Evolutionary conservation across 169 alveolate genomes (phyloP), one percentile per base, ranked within the genome.

Genomic region (Cryptosporidium bovis): DNA sequence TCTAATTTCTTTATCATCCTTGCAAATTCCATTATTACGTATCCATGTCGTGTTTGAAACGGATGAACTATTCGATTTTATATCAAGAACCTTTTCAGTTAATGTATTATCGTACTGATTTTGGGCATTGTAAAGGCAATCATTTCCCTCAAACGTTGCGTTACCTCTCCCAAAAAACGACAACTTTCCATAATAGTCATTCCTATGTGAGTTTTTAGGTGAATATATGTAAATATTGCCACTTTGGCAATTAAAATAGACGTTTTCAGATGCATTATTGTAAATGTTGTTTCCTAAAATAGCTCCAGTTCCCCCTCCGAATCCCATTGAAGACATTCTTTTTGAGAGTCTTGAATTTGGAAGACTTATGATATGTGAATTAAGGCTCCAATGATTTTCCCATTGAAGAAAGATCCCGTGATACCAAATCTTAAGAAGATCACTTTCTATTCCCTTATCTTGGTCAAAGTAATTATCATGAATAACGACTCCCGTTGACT

Each of bases 361-460:
- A 2, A 69, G 40, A 51, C 44, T 69, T 27, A 69, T 69, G 3
- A 55, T 27, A n/a, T 56, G 48, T 7, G 87, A 77, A 16, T 55
- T 56, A 31, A 60, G 33, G 34, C 87, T 77, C 87, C 87, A 77
- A 53, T 77, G 87, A 31, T 77, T 77, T 27, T 77, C 87, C 87
- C 87, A 77, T 27, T 62, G 69, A 1, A 77, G 40, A 27, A 77
- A 77, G n/a, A 77, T 77, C 12, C 87, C 71, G 15, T 77, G 87
- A 40, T 77, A 56, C 87, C 87, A 77, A 18, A 77, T 71, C 27
- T 71, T 56, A 8, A 77, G 69, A 12, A 77, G 51, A 53, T 62
- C 87, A n/a, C 71, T 77, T 27, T 77, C 77, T 20, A 77, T 77
- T 24, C 87, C 87, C 3, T 36, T 77, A 27, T 77, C 87, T 7